Evolutionary conservation across 177 flowering plant species (phyloP).

Genomic region (Tripterygium wilfordii): DNA sequence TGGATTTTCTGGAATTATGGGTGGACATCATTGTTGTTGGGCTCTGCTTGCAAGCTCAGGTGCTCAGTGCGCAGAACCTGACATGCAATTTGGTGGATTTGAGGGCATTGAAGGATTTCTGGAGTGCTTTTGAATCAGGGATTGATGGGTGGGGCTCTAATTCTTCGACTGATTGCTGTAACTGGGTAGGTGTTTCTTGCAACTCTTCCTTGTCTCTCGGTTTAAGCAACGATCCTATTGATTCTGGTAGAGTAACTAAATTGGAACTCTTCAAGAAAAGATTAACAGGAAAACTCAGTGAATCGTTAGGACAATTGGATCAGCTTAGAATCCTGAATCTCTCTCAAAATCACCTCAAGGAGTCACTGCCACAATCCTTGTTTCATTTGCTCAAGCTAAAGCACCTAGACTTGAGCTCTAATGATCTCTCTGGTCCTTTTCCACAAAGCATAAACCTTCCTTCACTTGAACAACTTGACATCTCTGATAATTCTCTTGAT

Average conservation of each 20-base stretch:
- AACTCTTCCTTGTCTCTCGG: slow-evolving; percentile 18
- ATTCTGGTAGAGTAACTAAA: slow-evolving; percentile 22
- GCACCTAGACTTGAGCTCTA: slow-evolving; percentile 38
- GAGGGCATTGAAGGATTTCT: slow-evolving; percentile 33
- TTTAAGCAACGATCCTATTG: not conserved
- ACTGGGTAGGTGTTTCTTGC: slow-evolving; percentile 45
- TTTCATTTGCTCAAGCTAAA: slow-evolving; percentile 30
- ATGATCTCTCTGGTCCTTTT: slow-evolving; percentile 20
- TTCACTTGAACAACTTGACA: slow-evolving; percentile 14
- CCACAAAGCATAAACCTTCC: slow-evolving; percentile 16
- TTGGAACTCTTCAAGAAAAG: slow-evolving; percentile 23
- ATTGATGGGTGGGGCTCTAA: slow-evolving; percentile 27
- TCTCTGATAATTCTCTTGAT: slow-evolving; percentile 19
- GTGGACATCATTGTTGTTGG: slow-evolving; percentile 14
- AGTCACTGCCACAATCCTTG: slow-evolving; percentile 22
- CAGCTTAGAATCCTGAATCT: slow-evolving; percentile 43
- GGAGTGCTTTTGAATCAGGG: slow-evolving; percentile 9
- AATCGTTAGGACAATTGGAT: slow-evolving; percentile 33
- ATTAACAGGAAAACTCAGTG: slow-evolving; percentile 28
- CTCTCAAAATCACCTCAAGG: slow-evolving; percentile 35
- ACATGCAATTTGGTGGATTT: slow-evolving; percentile 34
- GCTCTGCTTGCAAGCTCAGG: slow-evolving; percentile 17
- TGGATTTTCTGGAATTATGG: slow-evolving; percentile 22
- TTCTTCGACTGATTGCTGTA: slow-evolving; percentile 37
- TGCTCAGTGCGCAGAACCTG: slow-evolving; percentile 19